phyloP scores from a whole-genome alignment of 208 protist species.

The Acanthamoeba rhysodes region DNA sequence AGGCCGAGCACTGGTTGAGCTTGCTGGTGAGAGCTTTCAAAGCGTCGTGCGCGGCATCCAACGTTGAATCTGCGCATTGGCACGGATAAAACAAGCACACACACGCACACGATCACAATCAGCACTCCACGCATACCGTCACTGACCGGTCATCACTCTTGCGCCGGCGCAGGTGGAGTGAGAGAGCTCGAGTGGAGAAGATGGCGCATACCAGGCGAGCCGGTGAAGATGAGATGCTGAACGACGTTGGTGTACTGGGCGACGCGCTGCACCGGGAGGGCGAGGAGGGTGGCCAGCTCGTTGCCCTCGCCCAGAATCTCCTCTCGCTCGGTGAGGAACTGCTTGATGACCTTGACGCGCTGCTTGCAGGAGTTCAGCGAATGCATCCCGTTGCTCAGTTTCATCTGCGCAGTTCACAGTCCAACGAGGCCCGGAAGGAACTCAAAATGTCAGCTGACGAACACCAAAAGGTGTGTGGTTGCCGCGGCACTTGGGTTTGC shows the following conservation, averaged over 20 bases:
- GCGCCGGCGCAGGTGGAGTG: not conserved
- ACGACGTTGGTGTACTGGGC: slow-evolving; percentile 21
- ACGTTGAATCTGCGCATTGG: not conserved
- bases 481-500: too few species aligned
- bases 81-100: not conserved
- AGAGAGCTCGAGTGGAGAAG: too few species aligned
- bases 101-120: not conserved
- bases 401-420: not conserved
- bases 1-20: slow-evolving; percentile 33
- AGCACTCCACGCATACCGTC: too few species aligned
- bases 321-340: slow-evolving; percentile 64
- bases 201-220: not conserved
- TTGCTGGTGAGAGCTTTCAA: not conserved
- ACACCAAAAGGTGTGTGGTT: not conserved
- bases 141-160: not conserved
- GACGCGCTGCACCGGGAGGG: slow-evolving; percentile 51
- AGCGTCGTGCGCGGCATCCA: slow-evolving; percentile 17
- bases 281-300: slow-evolving; percentile 69
- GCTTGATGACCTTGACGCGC: slow-evolving; percentile 66
- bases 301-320: slow-evolving; percentile 72
- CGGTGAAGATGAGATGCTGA: not conserved
- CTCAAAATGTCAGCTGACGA: not conserved
- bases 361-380: slow-evolving; percentile 41
- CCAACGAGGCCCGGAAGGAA: not conserved
- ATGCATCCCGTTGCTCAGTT: slow-evolving; percentile 64